Percentiles rank a stretch among this genome's conserved stretches.
These are phyloP conservation scores for Colletotrichum eremochloae DNA, from an alignment of 2,329 filamentous ascomycete genomes.

Conservation along the genomic window DNA sequence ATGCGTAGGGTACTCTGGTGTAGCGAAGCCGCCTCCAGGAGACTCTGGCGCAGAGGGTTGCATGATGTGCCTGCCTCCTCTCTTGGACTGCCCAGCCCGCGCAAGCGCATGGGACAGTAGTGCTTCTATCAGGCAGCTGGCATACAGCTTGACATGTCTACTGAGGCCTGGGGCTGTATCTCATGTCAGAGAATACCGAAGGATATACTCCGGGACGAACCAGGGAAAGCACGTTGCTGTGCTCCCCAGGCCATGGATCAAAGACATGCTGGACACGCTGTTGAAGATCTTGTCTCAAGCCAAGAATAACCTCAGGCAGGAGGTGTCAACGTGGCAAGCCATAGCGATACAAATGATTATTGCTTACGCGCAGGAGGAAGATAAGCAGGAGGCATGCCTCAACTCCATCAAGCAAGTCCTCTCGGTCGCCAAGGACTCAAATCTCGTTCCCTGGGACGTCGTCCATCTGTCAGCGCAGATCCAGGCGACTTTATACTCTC, in stretches of 20 bases:
- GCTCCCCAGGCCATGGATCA: constrained; percentile 22
- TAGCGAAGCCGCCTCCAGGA: constrained; percentile 49
- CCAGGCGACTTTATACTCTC: constrained; percentile 72
- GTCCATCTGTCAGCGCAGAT: constrained; percentile 73
- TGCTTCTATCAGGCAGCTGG: constrained; percentile 62
- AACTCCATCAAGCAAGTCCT: constrained; percentile 41
- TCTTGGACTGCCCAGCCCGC: constrained; percentile 69
- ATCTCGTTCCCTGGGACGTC: constrained; percentile 63
- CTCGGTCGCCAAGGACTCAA: constrained; percentile 41
- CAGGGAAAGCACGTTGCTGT: constrained; percentile 37
- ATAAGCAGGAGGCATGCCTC: constrained; percentile 48
- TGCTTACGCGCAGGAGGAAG: constrained; percentile 44
- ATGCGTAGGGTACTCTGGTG: constrained; percentile 49
- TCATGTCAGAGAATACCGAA: constrained; percentile 53
- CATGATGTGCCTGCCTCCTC: constrained; percentile 74
- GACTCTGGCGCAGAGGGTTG: constrained; percentile 44
- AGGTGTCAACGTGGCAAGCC: constrained; percentile 26
- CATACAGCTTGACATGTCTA: constrained; percentile 61
- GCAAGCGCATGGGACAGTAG: constrained; percentile 71
- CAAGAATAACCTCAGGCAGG: constrained; percentile 44
- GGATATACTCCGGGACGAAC: constrained; percentile 45
- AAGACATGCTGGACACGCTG: constrained; percentile 32
- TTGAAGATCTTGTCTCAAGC: constrained; percentile 45
- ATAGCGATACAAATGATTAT: constrained; percentile 39
- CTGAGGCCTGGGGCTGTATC: constrained; percentile 40